Evolutionary conservation across 1,284 basidiomycete genomes (phyloP).

Genomic region (Ganoderma sp.): DNA sequence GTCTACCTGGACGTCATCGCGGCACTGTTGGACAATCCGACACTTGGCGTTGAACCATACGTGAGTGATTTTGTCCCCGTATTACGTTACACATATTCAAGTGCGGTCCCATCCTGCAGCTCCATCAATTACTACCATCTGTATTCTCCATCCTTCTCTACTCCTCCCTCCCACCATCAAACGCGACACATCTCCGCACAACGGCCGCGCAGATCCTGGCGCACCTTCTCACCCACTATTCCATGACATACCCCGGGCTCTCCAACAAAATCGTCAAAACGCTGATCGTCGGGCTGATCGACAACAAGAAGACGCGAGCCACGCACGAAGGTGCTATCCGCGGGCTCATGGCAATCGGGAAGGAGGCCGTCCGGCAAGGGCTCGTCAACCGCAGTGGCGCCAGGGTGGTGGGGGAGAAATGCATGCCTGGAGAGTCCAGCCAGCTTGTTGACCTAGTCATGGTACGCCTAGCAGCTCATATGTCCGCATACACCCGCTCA

Average conservation of each 20-base stretch:
- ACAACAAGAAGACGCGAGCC: constrained; percentile 70
- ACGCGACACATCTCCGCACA: constrained; percentile 69
- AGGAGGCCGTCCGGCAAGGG: constrained; percentile 81
- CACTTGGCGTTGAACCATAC: constrained; percentile 96
- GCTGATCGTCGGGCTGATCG: constrained; percentile 84
- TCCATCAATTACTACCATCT: constrained; percentile 95
- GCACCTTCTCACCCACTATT: constrained; percentile 77
- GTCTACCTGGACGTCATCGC: constrained; percentile 83
- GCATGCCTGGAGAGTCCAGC: constrained; percentile 48
- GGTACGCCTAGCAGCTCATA: constrained; percentile 45
- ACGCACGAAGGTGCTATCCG: constrained; percentile 87
- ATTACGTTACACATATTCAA: not conserved
- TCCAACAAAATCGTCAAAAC: constrained; percentile 93
- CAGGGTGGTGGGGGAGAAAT: constrained; percentile 71
- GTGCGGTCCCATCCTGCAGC: constrained; percentile 48
- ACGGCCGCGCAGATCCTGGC: constrained; percentile 84
- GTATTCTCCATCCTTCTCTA: constrained; percentile 91
- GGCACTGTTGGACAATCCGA: constrained; percentile 83
- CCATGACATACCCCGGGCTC: constrained; percentile 85
- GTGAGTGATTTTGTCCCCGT: constrained; percentile 57
- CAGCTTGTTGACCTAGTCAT: constrained; percentile 61
- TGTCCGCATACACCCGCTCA: constrained; percentile 3
- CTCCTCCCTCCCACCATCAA: constrained; percentile 71
- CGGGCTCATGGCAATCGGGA: constrained; percentile 82
- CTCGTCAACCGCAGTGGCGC: constrained; percentile 80